A percentile compares a stretch with the other conserved stretches of the same genome.
Evolutionary conservation across 2,329 filamentous ascomycete genomes (phyloP).

Genomic region (Penicillium brasilianum): DNA sequence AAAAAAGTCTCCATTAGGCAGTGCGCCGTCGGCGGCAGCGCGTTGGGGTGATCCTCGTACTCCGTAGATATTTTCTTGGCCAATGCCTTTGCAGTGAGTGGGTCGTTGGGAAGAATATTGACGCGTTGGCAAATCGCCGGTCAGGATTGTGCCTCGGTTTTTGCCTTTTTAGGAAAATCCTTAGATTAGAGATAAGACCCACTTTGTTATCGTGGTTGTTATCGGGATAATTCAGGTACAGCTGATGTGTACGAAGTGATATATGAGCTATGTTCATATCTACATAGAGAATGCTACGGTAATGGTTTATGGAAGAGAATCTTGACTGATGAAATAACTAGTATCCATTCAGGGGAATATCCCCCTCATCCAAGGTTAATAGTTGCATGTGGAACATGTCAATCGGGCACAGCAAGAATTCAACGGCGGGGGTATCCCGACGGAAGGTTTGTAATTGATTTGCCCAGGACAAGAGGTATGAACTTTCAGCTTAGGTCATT

Average conservation of each 20-base stretch:
- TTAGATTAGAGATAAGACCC: not conserved
- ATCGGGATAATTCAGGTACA: no score
- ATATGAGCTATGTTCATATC: no score
- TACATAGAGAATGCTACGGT: no score
- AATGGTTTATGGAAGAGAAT: not conserved
- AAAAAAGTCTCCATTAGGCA: conserved; percentile 7
- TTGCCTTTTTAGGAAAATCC: not conserved
- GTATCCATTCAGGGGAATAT: not conserved
- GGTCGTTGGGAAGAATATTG: conserved; percentile 14
- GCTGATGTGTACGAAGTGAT: no score
- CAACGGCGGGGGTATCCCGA: conserved; percentile 1
- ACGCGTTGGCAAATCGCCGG: not conserved
- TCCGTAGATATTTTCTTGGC: not conserved
- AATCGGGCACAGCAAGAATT: not conserved
- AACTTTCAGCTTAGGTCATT: no score
- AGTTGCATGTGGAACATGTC: not conserved
- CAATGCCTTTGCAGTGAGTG: conserved; percentile 4
- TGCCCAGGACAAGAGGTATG: not conserved
- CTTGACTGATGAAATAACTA: no score
- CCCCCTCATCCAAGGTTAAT: not conserved
- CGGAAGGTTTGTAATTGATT: not conserved
- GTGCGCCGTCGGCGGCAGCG: not conserved
- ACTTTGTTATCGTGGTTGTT: not conserved
- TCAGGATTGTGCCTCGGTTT: not conserved
- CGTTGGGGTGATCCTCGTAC: conserved; percentile 4